These are phyloP conservation scores for Ashbya aceris DNA, from an alignment of 1,139 yeast species.

Conservation along the genomic window DNA sequence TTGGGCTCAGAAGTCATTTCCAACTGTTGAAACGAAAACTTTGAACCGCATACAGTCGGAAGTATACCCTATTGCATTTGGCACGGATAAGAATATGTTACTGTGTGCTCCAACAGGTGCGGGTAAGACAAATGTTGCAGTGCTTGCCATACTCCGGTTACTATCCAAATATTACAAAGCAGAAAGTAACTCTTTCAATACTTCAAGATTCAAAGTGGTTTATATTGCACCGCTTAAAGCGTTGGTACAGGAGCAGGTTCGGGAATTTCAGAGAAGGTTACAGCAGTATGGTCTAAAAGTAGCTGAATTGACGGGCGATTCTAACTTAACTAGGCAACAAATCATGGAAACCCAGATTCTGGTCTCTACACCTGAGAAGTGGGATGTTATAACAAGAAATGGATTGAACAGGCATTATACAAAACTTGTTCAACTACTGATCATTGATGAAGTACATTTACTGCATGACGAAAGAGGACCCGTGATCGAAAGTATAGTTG, in stretches of 20 bases:
- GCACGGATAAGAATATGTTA: conserved; percentile 59
- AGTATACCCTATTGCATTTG: conserved; percentile 70
- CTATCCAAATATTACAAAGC: conserved; percentile 45
- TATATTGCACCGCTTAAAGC: conserved; percentile 95
- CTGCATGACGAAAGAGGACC: conserved; percentile 95
- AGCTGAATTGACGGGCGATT: conserved; percentile 86
- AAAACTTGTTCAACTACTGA: conserved; percentile 57
- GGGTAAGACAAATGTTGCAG: conserved; percentile 94
- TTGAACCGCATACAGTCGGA: conserved; percentile 79
- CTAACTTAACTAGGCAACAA: conserved; percentile 68
- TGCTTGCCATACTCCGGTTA: conserved; percentile 62
- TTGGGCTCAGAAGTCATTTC: conserved; percentile 79
- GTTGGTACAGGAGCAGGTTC: conserved; percentile 87
- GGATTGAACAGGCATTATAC: conserved; percentile 54
- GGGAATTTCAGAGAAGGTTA: conserved; percentile 71
- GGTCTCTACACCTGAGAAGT: conserved; percentile 92
- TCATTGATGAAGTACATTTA: conserved; percentile 88
- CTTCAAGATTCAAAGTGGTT: conserved; percentile 63
- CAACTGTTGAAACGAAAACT: conserved; percentile 51
- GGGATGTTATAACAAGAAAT: conserved; percentile 94
- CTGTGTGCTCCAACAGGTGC: conserved; percentile 99
- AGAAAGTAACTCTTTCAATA: conserved; percentile 40
- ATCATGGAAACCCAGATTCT: conserved; percentile 71
- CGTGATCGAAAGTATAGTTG: conserved; percentile 78
- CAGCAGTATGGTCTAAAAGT: conserved; percentile 62